These are phyloP conservation scores for Pisolithus albus DNA, from an alignment of 768 basidiomycete species.

Conservation along the genomic window DNA sequence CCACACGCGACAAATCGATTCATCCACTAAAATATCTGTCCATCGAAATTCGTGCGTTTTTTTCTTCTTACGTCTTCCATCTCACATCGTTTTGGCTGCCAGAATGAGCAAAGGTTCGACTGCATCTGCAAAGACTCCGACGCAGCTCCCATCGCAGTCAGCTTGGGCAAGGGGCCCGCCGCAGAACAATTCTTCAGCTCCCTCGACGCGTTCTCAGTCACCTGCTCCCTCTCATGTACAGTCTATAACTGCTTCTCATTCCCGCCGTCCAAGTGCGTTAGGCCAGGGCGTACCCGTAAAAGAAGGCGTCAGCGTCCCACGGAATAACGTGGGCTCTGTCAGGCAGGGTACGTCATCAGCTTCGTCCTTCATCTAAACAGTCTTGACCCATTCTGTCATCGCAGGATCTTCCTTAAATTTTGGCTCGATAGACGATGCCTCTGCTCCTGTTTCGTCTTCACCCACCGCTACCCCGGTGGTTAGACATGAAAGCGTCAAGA, in stretches of 20 bases:
- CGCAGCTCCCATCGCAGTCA: slow-evolving; percentile 72
- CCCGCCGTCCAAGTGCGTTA: slow-evolving; percentile 72
- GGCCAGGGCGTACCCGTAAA: slow-evolving; percentile 65
- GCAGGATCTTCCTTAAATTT: slow-evolving; percentile 71
- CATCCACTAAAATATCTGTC: slow-evolving; percentile 43
- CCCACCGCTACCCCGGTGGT: slow-evolving; percentile 61
- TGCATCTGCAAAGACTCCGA: slow-evolving; percentile 64
- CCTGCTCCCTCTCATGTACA: slow-evolving; percentile 52
- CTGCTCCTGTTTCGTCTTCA: slow-evolving; percentile 74
- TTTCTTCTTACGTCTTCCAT: not conserved
- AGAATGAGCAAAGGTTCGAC: slow-evolving; percentile 95
- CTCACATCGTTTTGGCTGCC: slow-evolving; percentile 2
- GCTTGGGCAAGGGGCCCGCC: slow-evolving; percentile 92
- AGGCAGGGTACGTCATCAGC: slow-evolving; percentile 53
- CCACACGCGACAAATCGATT: slow-evolving; percentile 55
- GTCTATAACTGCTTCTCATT: slow-evolving; percentile 51
- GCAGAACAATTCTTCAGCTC: slow-evolving; percentile 41
- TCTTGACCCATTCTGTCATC: slow-evolving; percentile 6
- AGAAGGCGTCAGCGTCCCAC: slow-evolving; percentile 71
- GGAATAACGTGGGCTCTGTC: slow-evolving; percentile 54
- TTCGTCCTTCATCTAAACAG: not conserved
- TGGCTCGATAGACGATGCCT: slow-evolving; percentile 81
- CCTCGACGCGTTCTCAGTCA: slow-evolving; percentile 73
- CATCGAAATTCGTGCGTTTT: slow-evolving; percentile 37
- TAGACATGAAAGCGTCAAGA: slow-evolving; percentile 68